These are phyloP conservation scores for Jamesozyma spencerorum DNA, from an alignment of 805 yeast genomes.

Conservation along the genomic window DNA sequence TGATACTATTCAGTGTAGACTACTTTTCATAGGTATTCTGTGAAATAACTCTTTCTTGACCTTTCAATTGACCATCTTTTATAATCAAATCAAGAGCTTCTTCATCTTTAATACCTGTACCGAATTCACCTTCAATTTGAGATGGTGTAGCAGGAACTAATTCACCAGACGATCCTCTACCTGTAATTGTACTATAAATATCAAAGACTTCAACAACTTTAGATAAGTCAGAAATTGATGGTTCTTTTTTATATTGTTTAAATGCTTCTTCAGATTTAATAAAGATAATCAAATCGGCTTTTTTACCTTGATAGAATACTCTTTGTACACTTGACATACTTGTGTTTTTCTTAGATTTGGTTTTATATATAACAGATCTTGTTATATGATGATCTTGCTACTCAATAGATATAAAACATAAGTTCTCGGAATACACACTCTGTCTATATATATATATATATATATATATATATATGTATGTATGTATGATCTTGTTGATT, in stretches of 20 bases:
- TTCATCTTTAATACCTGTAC: constrained; percentile 40
- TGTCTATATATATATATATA: too few relatives aligned
- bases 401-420: too few relatives aligned
- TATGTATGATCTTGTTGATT: too few relatives aligned
- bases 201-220: constrained; percentile 60
- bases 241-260: constrained; percentile 37
- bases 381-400: too few relatives aligned
- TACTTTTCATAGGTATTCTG: neutral
- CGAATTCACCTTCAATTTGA: constrained; percentile 62
- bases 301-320: constrained; percentile 56
- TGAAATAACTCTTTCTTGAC: constrained; percentile 3
- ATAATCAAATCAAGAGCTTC: constrained; percentile 53
- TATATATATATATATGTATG: too few relatives aligned
- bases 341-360: neutral
- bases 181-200: constrained; percentile 50
- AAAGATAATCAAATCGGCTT: constrained; percentile 57
- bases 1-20: neutral
- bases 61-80: constrained; percentile 47
- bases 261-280: constrained; percentile 45
- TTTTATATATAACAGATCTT: too few relatives aligned
- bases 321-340: constrained; percentile 34
- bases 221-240: constrained; percentile 34
- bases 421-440: too few relatives aligned
- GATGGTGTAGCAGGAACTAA: constrained; percentile 61
- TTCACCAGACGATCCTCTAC: constrained; percentile 62